These are phyloP conservation scores for Populus tremula DNA, from an alignment of 345 rosid genomes.

Conservation along the genomic window DNA sequence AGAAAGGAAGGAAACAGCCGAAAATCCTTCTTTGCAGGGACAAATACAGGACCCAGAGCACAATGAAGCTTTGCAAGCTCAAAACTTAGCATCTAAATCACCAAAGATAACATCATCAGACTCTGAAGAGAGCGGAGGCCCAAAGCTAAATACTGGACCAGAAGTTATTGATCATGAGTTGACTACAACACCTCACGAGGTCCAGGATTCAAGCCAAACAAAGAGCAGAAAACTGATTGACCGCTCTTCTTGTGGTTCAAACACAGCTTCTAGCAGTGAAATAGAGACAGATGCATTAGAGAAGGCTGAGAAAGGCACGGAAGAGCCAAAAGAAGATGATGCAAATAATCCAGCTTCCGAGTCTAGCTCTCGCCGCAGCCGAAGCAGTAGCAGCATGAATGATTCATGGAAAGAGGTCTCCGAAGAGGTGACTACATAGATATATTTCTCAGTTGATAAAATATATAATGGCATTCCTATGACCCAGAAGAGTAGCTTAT, in stretches of 20 bases:
- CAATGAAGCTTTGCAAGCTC: constrained; percentile 57
- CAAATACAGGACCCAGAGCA: constrained; percentile 40
- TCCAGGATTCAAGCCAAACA: constrained; percentile 46
- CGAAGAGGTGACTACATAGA: constrained; percentile 50
- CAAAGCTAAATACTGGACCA: constrained; percentile 32
- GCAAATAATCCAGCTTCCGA: constrained; percentile 42
- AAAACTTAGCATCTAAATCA: constrained; percentile 51
- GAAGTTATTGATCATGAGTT: constrained; percentile 42
- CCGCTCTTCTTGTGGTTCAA: constrained; percentile 93
- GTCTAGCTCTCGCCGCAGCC: constrained; percentile 52
- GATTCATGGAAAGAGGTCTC: constrained; percentile 94
- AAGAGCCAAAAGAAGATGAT: constrained; percentile 54
- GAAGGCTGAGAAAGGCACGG: constrained; percentile 50
- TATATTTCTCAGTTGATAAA: not conserved
- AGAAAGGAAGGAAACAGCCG: constrained; percentile 34
- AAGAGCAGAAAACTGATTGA: constrained; percentile 67
- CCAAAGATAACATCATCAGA: constrained; percentile 44
- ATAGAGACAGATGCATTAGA: constrained; percentile 65
- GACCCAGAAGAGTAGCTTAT: not conserved
- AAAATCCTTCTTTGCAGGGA: constrained; percentile 38
- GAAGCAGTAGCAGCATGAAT: constrained; percentile 43
- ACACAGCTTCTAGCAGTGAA: constrained; percentile 83
- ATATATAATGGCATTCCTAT: not conserved
- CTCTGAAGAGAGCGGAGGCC: constrained; percentile 53
- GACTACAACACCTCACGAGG: constrained; percentile 44